Evolutionary conservation across 176 grass and related monocot genomes (phyloP), one percentile per base, ranked within the genome.

Genomic region (Phyllostachys edulis): DNA sequence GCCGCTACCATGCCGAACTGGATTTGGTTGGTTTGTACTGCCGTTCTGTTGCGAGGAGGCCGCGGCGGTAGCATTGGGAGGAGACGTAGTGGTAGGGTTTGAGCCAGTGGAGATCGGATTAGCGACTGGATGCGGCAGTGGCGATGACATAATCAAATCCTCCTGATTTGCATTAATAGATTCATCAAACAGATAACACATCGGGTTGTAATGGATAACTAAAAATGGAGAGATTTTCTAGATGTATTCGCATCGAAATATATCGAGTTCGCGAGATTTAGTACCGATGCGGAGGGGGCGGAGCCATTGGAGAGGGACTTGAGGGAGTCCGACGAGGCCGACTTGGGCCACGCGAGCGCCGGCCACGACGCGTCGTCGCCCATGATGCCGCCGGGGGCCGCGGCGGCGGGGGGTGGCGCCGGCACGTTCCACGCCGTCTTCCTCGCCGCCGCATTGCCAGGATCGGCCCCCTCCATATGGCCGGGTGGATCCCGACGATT

Each of bases 401-500:
- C 71, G 4, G 67, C 77, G 2, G 69, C 34, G 9, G 40, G 71
- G 21, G 47, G 15, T 7, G 84, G 87, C 81, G 85, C 63, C 39
- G 77, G 82, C 67, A 89, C 67, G 57, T 76, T 92, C 94, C 92
- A 94, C 71, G 74, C 88, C 37, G 82, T 79, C 87, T 90, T 94
- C 71, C 81, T 82, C 56, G 56, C 82, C 63, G 83, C 88, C 54
- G 80, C 94, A 90, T 92, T 91, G 86, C 78, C 66, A 23, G 82
- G 65, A 83, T 76, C 89, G 73, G 38, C 9, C 47, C 45, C 71
- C 12, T 82, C 81, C 38, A 54, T 15, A 18, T 36, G 73, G 14
- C 40, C 71, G 29, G 42, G 18, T 40, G 77, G 82, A 83, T 40
- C 68, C 71, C 67, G 38, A 26, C 5, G 85, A 57, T 50, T 84